Conservation (phyloP, 2,329 filamentous ascomycete species). For the Didymella sp. region DNA sequence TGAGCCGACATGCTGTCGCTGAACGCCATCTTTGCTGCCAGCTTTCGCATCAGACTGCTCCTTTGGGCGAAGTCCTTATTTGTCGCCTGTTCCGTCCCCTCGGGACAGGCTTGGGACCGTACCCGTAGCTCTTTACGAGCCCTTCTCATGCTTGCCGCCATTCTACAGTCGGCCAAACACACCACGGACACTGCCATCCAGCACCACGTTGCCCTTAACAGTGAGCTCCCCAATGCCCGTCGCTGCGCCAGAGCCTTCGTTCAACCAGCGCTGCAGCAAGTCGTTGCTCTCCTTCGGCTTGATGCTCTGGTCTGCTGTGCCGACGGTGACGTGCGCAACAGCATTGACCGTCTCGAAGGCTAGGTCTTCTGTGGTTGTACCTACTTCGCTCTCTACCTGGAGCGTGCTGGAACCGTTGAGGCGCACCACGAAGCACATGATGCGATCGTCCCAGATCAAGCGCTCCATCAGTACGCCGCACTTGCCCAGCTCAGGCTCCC, state of each 20-base stretch:
- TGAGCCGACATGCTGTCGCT: conserved; percentile 1
- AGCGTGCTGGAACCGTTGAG: conserved; percentile 43
- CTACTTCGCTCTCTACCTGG: conserved; percentile 26
- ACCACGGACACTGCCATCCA: conserved; percentile 63
- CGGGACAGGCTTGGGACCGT: background rate
- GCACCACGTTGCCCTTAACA: conserved; percentile 61
- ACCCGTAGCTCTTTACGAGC: background rate
- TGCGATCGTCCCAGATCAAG: conserved; percentile 80
- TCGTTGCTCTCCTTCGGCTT: conserved; percentile 97
- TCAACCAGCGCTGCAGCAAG: conserved; percentile 76
- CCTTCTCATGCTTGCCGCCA: background rate
- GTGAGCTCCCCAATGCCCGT: conserved; percentile 63
- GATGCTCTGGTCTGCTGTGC: conserved; percentile 74
- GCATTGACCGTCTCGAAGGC: conserved; percentile 71
- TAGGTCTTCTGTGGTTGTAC: conserved; percentile 56
- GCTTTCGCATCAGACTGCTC: too few species aligned
- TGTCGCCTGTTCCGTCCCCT: background rate
- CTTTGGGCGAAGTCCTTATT: background rate
- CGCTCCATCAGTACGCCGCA: conserved; percentile 69
- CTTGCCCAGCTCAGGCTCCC: conserved; percentile 64
- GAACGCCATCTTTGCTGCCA: conserved; percentile 2
- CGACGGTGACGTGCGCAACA: conserved; percentile 87
- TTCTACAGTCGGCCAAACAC: conserved; percentile 42
- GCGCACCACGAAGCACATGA: conserved; percentile 92
- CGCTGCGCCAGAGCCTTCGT: conserved; percentile 60